Evolutionary conservation across 1,284 basidiomycete species (phyloP), one percentile per base, ranked within the genome.

Genomic region (Porphyrellus sp.): DNA sequence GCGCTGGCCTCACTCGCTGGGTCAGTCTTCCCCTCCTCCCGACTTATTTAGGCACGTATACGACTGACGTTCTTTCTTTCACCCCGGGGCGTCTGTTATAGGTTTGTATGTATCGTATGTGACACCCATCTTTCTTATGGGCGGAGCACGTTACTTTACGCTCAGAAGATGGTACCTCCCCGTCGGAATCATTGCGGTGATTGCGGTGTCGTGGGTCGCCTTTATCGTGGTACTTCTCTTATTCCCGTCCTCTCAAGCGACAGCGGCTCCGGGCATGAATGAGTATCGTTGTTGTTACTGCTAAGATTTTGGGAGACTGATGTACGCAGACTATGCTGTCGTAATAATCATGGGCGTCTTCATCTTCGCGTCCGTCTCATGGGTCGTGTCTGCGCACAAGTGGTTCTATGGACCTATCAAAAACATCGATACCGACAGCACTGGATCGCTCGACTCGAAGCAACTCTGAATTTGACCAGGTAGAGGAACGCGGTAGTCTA

Each of bases 341-440:
- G 81, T 87, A 16, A 79, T 88, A 49, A 77, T 88, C 58, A 74
- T 78, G 72, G 73, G 70, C 0, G 83, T 87, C 3, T 82, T 88
- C 63, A 61, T 84, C 21, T 85, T 86, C 58, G 81, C 85, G 0
- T 71, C 78, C 0, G 49, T 75, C 8, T 86, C 81, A 5, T 89
- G 86, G 86, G 63, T 83, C 0, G 24, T 84, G 5, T 86, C 84
- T 24, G 86, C 86, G 0, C 77, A 70, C 34, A 79, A 81, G 49
- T 89, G 86, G 86, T 89, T 89, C 72, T 75, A 70, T 30, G 86
- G 86, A 0, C 86, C 86, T 11, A 72, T 86, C 43, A 71, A 72
- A 57, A 87, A 76, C 43, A 63, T 84, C 12, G 73, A 78, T 33
- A 23, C 18, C 5, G 72, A 59, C 25, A n/a, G 42, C 9, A 42